phyloP scores from a whole-genome alignment of 2,329 filamentous ascomycete genomes.

The Huntiella decipiens region DNA sequence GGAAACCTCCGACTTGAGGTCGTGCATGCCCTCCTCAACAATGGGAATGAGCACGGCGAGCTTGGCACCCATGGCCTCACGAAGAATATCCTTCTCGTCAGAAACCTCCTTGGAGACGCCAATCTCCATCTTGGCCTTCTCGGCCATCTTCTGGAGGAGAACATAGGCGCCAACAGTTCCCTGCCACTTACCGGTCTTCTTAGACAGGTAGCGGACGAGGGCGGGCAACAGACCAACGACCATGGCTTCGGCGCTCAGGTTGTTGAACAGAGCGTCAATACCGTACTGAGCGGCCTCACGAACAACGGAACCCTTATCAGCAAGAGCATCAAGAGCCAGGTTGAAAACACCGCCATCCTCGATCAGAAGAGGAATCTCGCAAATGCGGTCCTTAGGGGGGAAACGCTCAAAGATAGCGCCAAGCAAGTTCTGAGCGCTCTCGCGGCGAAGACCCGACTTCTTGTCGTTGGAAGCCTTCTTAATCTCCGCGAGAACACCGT shows the following conservation, averaged over 20 bases:
- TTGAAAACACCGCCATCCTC: conserved; percentile 57
- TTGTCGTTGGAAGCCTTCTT: conserved; percentile 74
- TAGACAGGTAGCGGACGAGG: conserved; percentile 56
- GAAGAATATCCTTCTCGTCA: conserved; percentile 68
- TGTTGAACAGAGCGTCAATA: conserved; percentile 68
- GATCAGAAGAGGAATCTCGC: conserved; percentile 66
- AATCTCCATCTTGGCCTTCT: conserved; percentile 74
- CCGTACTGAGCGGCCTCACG: conserved; percentile 88
- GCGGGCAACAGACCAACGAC: conserved; percentile 66
- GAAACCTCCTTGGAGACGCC: conserved; percentile 67
- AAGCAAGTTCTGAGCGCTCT: conserved; percentile 86
- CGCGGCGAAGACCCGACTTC: conserved; percentile 70
- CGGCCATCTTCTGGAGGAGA: conserved; percentile 79
- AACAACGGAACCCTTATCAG: conserved; percentile 79
- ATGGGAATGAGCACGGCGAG: conserved; percentile 77
- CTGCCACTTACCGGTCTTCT: conserved; percentile 90
- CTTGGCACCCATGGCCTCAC: conserved; percentile 76
- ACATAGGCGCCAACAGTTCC: conserved; percentile 74
- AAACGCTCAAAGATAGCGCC: conserved; percentile 88
- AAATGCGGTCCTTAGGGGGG: conserved; percentile 54
- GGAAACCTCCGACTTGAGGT: conserved; percentile 72
- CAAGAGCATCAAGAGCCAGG: conserved; percentile 61
- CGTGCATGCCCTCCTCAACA: conserved; percentile 87
- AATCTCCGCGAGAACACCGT: conserved; percentile 35
- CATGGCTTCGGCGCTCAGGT: conserved; percentile 64